phyloP scores from a whole-genome alignment of 352 stramenopile species.

The Pythium phragmitis region DNA sequence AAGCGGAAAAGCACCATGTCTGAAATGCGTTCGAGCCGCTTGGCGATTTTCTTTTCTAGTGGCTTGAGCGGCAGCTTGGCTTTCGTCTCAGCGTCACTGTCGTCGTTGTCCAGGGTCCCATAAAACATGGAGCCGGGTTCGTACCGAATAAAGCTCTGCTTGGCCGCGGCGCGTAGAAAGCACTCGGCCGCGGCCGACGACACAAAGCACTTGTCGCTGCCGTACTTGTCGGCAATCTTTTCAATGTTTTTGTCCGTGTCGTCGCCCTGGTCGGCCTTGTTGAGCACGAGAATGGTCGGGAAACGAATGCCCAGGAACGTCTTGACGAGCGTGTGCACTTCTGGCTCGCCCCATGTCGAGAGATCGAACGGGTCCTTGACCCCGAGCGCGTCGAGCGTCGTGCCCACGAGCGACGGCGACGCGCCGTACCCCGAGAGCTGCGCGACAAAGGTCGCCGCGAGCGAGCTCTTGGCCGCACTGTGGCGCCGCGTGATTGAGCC shows the following conservation, averaged over 20 bases:
- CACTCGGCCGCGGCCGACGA: constrained; percentile 84
- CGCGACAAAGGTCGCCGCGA: constrained; percentile 63
- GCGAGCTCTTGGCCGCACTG: constrained; percentile 65
- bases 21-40: constrained; percentile 82
- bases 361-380: constrained; percentile 68
- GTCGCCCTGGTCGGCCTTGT: constrained; percentile 85
- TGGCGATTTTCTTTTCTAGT: constrained; percentile 75
- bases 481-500: constrained; percentile 75
- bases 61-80: constrained; percentile 46
- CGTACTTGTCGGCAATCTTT: constrained; percentile 87
- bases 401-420: constrained; percentile 67
- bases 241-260: constrained; percentile 89
- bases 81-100: constrained; percentile 35
- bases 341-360: constrained; percentile 45
- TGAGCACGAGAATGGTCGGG: constrained; percentile 86
- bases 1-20: constrained; percentile 92
- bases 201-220: constrained; percentile 84
- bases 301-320: constrained; percentile 79
- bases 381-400: constrained; percentile 64
- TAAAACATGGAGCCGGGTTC: constrained; percentile 87
- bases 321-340: constrained; percentile 79
- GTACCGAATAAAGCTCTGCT: constrained; percentile 84
- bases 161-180: constrained; percentile 69
- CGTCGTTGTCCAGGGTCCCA: constrained; percentile 65
- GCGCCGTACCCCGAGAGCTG: constrained; percentile 83